Conservation (phyloP, 768 basidiomycete genomes). For the Rhizopogon vulgaris region DNA sequence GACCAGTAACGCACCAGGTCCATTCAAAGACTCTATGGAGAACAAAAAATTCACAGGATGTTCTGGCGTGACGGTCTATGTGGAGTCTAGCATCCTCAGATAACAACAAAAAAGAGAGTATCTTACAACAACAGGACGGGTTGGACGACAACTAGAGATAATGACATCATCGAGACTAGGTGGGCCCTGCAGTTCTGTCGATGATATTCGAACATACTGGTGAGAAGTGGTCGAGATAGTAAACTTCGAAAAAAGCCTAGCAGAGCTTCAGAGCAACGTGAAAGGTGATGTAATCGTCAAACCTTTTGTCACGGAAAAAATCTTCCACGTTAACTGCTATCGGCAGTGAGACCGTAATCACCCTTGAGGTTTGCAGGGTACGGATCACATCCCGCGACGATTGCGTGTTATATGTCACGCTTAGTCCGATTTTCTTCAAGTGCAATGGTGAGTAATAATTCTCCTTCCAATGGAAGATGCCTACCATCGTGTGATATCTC, state of each 20-base stretch:
- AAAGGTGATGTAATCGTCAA: slow-evolving; percentile 8
- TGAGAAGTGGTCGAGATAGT: slow-evolving; percentile 78
- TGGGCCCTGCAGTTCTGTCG: slow-evolving; percentile 47
- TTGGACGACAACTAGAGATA: slow-evolving; percentile 43
- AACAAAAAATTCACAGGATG: slow-evolving; percentile 80
- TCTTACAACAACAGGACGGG: slow-evolving; percentile 42
- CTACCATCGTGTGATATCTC: slow-evolving; percentile 54
- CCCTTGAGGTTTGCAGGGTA: slow-evolving; percentile 45
- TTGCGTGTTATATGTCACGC: slow-evolving; percentile 62
- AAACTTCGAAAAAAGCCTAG: slow-evolving; percentile 85
- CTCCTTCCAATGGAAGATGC: slow-evolving; percentile 16
- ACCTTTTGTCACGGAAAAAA: slow-evolving; percentile 88
- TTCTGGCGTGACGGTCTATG: slow-evolving; percentile 67
- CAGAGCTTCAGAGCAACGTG: not conserved
- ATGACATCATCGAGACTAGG: slow-evolving; percentile 42
- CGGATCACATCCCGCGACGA: slow-evolving; percentile 48
- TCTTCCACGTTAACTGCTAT: slow-evolving; percentile 94
- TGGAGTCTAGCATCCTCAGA: slow-evolving; percentile 1
- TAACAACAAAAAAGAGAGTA: not conserved
- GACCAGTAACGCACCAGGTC: slow-evolving; percentile 41
- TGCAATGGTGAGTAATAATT: slow-evolving; percentile 2
- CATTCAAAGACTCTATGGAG: slow-evolving; percentile 57
- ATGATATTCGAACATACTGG: slow-evolving; percentile 72
- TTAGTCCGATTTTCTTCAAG: slow-evolving; percentile 59
- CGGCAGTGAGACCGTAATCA: slow-evolving; percentile 67